Evolutionary conservation across 352 stramenopile species (phyloP).

Genomic region (Phytophthora hibernalis): DNA sequence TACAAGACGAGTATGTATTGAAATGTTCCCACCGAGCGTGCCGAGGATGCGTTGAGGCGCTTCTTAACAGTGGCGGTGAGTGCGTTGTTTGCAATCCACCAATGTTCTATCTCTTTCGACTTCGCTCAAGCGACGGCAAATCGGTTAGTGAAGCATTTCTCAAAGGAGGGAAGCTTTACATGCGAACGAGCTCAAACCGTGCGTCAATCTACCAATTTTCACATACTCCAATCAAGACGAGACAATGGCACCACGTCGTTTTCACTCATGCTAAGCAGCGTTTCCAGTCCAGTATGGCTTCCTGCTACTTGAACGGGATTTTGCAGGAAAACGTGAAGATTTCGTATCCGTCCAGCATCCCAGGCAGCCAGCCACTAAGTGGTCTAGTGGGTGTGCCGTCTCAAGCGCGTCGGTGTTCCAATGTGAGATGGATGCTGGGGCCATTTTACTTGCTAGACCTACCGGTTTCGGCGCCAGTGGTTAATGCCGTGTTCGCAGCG

Average conservation of each 20-base stretch:
- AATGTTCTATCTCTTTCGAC: slow-evolving; percentile 76
- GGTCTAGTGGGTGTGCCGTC: slow-evolving; percentile 65
- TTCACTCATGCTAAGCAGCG: slow-evolving; percentile 71
- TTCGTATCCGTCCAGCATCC: slow-evolving; percentile 67
- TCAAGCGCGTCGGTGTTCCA: slow-evolving; percentile 54
- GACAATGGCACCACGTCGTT: slow-evolving; percentile 59
- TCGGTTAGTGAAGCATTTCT: slow-evolving; percentile 75
- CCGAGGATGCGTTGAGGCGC: slow-evolving; percentile 59
- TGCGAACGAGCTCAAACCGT: slow-evolving; percentile 61
- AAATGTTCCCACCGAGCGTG: slow-evolving; percentile 79
- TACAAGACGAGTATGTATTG: slow-evolving; percentile 61
- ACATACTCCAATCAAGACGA: slow-evolving; percentile 48
- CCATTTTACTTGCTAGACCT: slow-evolving; percentile 79
- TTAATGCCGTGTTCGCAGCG: slow-evolving; percentile 65
- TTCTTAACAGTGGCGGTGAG: slow-evolving; percentile 62
- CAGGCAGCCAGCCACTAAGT: slow-evolving; percentile 59
- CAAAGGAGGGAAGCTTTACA: slow-evolving; percentile 67
- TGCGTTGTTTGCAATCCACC: slow-evolving; percentile 79
- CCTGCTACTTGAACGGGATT: slow-evolving; percentile 69
- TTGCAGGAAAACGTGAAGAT: slow-evolving; percentile 76
- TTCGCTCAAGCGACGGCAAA: slow-evolving; percentile 73
- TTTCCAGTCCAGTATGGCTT: slow-evolving; percentile 74
- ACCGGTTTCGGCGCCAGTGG: slow-evolving; percentile 46
- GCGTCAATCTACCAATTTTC: slow-evolving; percentile 63
- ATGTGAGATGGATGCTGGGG: slow-evolving; percentile 55